Percentiles rank a stretch among this genome's conserved stretches.
phyloP scores from a whole-genome alignment of 306 rosid species.

The Casuarina cunninghamiana region DNA sequence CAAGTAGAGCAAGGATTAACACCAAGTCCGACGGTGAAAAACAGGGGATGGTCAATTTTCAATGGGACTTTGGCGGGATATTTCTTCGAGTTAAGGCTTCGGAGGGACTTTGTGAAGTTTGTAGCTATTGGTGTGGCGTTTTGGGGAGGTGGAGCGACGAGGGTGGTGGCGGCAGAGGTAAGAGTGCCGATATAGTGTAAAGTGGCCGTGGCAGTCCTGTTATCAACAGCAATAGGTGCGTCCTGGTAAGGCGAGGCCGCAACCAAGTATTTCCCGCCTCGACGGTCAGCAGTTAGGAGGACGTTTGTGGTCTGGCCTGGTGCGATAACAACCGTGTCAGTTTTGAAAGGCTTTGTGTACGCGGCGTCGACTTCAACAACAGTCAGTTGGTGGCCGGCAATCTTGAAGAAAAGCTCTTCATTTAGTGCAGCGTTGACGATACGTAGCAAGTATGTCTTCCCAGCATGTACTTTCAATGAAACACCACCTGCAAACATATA shows the following conservation, averaged over 20 bases:
- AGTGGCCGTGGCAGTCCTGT: conserved; percentile 63
- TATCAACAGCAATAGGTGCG: conserved; percentile 57
- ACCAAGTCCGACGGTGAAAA: conserved; percentile 78
- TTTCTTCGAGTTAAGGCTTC: conserved; percentile 58
- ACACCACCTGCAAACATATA: conserved; percentile 43
- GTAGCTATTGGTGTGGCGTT: conserved; percentile 58
- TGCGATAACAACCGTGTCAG: conserved; percentile 64
- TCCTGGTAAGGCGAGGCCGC: conserved; percentile 80
- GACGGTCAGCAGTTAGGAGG: conserved; percentile 48
- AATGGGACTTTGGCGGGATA: conserved; percentile 73
- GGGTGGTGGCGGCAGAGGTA: conserved; percentile 41
- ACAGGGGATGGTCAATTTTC: conserved; percentile 62
- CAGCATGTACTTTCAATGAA: conserved; percentile 44
- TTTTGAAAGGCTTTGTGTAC: conserved; percentile 76
- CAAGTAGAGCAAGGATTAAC: conserved; percentile 65
- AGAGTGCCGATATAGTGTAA: conserved; percentile 51
- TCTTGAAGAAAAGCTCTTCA: conserved; percentile 81
- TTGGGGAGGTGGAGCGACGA: conserved; percentile 56
- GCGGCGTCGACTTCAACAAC: conserved; percentile 83
- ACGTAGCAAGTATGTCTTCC: conserved; percentile 67
- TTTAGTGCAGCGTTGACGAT: conserved; percentile 85
- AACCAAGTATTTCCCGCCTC: conserved; percentile 54
- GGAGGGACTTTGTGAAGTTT: conserved; percentile 50
- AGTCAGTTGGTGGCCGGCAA: conserved; percentile 67
- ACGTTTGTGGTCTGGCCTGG: conserved; percentile 92